These are phyloP conservation scores for Colletotrichum tofieldiae DNA, from an alignment of 2,329 filamentous ascomycete species.

Conservation along the genomic window DNA sequence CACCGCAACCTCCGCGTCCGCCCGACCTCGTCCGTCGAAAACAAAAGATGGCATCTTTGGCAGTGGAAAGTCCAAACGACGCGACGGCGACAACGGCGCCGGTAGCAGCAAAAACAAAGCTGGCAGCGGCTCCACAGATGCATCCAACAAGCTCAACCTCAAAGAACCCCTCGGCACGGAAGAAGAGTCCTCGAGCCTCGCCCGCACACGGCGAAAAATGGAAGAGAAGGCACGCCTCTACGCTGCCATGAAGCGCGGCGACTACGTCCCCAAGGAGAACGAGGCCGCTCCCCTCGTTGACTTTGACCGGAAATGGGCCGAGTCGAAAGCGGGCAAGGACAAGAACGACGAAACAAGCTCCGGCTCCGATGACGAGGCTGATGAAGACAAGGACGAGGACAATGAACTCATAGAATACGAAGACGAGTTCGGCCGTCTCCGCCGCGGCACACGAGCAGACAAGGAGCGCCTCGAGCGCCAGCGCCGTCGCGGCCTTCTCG, in stretches of 20 bases:
- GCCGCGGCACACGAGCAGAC: conserved; percentile 80
- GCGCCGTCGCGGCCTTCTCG: conserved; percentile 65
- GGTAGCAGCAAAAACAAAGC: conserved; percentile 67
- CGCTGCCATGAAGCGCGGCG: conserved; percentile 90
- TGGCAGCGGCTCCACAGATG: conserved; percentile 57
- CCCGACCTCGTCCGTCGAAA: conserved; percentile 68
- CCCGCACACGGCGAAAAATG: conserved; percentile 84
- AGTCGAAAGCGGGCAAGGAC: conserved; percentile 67
- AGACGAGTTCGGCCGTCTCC: conserved; percentile 92
- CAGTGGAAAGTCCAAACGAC: conserved; percentile 56
- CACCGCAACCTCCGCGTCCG: conserved; percentile 56
- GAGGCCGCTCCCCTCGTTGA: conserved; percentile 82
- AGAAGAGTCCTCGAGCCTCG: conserved; percentile 78
- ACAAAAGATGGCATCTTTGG: conserved; percentile 80
- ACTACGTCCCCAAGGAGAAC: conserved; percentile 79
- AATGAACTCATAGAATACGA: conserved; percentile 84
- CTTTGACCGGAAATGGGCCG: conserved; percentile 97
- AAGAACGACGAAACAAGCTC: conserved; percentile 66
- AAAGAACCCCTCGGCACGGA: conserved; percentile 70
- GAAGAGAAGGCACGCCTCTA: conserved; percentile 92
- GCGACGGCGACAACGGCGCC: conserved; percentile 68
- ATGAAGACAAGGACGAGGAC: conserved; percentile 59
- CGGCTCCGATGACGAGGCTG: conserved; percentile 54
- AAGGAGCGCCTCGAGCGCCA: conserved; percentile 75
- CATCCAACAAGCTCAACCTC: conserved; percentile 62